A percentile compares a stretch with the other conserved stretches of the same genome.
Conservation (phyloP, 2,329 filamentous ascomycete species). For the Incumbomyces delicatus region DNA sequence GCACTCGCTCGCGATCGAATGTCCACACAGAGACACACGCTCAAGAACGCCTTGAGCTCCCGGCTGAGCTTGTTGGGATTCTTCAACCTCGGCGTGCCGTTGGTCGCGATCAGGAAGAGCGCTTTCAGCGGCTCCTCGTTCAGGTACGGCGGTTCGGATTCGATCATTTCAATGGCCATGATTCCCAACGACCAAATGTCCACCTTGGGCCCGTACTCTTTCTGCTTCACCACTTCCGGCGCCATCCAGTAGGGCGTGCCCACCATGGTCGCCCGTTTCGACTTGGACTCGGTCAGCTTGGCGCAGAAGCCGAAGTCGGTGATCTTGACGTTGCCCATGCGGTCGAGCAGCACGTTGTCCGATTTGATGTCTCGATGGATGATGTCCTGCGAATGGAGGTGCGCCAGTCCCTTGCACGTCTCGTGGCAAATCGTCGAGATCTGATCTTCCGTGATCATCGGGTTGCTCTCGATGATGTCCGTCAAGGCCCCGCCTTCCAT, state of each 20-base stretch:
- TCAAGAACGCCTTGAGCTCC: constrained; percentile 94
- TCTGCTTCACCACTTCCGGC: constrained; percentile 97
- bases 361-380: constrained; percentile 99
- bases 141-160: constrained; percentile 92
- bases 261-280: constrained; percentile 97
- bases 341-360: constrained; percentile 93
- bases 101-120: constrained; percentile 93
- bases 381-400: constrained; percentile 90
- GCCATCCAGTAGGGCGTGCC: constrained; percentile 99
- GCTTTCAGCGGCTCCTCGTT: constrained; percentile 98
- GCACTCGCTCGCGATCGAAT: constrained; percentile 90
- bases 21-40: constrained; percentile 91
- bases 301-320: constrained; percentile 99
- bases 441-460: constrained; percentile 86
- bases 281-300: constrained; percentile 93
- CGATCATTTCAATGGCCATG: constrained; percentile 99
- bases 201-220: constrained; percentile 96
- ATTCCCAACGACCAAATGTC: constrained; percentile 99
- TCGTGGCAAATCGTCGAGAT: constrained; percentile 95
- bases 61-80: constrained; percentile 97
- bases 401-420: constrained; percentile 91
- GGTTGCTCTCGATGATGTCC: constrained; percentile 97
- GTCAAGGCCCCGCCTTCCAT: constrained; percentile 98
- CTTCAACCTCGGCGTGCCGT: constrained; percentile 92
- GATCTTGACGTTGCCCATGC: constrained; percentile 92